Evolutionary conservation across 2,329 filamentous ascomycete genomes (phyloP).

Genomic region (Epichloe hybrida): DNA sequence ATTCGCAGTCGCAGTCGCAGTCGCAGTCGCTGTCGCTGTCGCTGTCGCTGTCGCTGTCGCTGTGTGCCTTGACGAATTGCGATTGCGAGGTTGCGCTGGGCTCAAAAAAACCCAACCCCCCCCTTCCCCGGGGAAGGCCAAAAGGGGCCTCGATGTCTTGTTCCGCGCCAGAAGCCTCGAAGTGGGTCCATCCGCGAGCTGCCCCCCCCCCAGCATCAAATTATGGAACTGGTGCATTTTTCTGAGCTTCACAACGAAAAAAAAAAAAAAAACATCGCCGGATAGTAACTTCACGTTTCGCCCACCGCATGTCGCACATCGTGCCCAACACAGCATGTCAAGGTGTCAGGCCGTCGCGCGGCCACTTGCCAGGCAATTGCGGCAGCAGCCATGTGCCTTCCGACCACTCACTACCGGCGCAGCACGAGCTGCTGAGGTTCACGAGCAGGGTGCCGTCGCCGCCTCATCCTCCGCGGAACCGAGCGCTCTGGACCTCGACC

Average conservation of each 20-base stretch:
- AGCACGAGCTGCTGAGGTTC: conserved; percentile 17
- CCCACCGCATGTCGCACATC: background rate
- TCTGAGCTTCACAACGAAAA: background rate
- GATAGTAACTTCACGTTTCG: background rate
- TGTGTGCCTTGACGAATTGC: conserved; percentile 6
- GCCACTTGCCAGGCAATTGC: conserved; percentile 41
- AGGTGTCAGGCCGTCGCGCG: conserved; percentile 44
- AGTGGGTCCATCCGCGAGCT: conserved; percentile 12
- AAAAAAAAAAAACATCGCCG: background rate
- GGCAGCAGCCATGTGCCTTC: conserved; percentile 23
- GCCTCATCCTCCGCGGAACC: conserved; percentile 10
- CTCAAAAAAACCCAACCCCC: background rate
- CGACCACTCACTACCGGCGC: conserved; percentile 23
- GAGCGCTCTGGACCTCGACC: conserved; percentile 40
- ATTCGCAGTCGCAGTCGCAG: background rate
- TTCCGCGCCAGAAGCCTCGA: conserved; percentile 12
- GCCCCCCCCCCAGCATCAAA: background rate
- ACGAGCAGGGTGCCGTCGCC: conserved; percentile 7
- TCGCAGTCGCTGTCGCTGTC: background rate
- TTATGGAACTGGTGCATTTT: conserved; percentile 3
- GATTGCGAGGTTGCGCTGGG: background rate
- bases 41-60: background rate
- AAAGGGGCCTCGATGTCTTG: conserved; percentile 9
- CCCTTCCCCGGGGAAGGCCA: too few species aligned
- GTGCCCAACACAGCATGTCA: conserved; percentile 32